Evolutionary conservation across 2,329 filamentous ascomycete species (phyloP).

Genomic region (Colletotrichum trifolii): DNA sequence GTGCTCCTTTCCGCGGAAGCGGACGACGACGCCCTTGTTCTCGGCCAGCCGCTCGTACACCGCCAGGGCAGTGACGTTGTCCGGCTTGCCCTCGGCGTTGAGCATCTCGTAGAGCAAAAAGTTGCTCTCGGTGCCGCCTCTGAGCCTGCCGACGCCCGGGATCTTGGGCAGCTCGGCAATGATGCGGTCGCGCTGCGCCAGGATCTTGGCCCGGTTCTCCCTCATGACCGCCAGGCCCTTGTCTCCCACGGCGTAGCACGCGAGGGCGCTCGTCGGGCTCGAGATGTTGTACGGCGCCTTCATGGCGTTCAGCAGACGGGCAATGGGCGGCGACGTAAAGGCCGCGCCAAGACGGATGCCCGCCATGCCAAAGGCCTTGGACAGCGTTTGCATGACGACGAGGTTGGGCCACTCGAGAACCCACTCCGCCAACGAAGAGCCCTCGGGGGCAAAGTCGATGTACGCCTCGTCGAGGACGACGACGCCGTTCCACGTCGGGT

Average conservation of each 20-base stretch:
- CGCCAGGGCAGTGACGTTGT: conserved; percentile 80
- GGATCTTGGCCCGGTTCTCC: conserved; percentile 73
- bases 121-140: conserved; percentile 85
- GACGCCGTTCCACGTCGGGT: conserved; percentile 94
- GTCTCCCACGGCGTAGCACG: conserved; percentile 75
- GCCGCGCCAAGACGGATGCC: conserved; percentile 91
- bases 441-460: conserved; percentile 85
- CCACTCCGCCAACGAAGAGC: conserved; percentile 88
- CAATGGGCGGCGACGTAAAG: conserved; percentile 81
- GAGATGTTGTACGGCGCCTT: conserved; percentile 98
- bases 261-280: conserved; percentile 85
- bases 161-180: conserved; percentile 78
- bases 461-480: conserved; percentile 97
- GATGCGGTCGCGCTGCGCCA: conserved; percentile 82
- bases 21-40: conserved; percentile 87
- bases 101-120: conserved; percentile 93
- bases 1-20: conserved; percentile 92
- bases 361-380: conserved; percentile 95
- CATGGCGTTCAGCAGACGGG: conserved; percentile 84
- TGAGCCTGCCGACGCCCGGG: conserved; percentile 81
- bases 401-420: conserved; percentile 93
- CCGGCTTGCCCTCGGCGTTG: conserved; percentile 76
- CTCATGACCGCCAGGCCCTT: conserved; percentile 80
- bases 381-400: conserved; percentile 98
- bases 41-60: conserved; percentile 90